phyloP scores from a whole-genome alignment of 305 asterid species.

The Fraxinus xanthoxyloides region DNA sequence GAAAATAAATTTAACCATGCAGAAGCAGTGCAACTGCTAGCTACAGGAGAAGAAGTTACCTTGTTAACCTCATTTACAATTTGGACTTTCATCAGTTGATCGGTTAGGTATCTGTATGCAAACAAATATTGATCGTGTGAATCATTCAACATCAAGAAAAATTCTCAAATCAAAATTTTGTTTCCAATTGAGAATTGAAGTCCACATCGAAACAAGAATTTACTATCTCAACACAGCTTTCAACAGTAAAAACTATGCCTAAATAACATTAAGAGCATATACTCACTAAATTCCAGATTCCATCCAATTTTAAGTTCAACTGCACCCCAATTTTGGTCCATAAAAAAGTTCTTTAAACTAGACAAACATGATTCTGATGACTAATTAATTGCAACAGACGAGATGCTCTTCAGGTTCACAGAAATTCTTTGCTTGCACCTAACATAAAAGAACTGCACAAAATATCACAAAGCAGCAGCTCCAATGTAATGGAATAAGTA shows the following conservation, averaged over 20 bases:
- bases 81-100: slow-evolving; percentile 79
- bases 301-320: background rate
- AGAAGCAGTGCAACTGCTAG: slow-evolving; percentile 3
- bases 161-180: slow-evolving; percentile 6
- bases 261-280: slow-evolving; percentile 18
- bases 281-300: background rate
- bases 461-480: background rate
- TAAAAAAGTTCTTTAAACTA: background rate
- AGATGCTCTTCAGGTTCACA: background rate
- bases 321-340: background rate
- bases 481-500: slow-evolving; percentile 4
- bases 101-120: slow-evolving; percentile 66
- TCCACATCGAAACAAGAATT: background rate
- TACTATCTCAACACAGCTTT: background rate
- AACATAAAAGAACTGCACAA: background rate
- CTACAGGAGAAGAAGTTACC: slow-evolving; percentile 50
- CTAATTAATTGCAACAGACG: background rate
- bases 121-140: slow-evolving; percentile 21
- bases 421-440: background rate
- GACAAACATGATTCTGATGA: background rate
- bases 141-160: slow-evolving; percentile 8
- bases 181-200: slow-evolving; percentile 13
- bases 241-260: background rate
- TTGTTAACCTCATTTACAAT: slow-evolving; percentile 86
- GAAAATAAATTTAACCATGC: slow-evolving; percentile 13